phyloP scores from a whole-genome alignment of 164 flowering plant species.

The Stephania cephalantha region DNA sequence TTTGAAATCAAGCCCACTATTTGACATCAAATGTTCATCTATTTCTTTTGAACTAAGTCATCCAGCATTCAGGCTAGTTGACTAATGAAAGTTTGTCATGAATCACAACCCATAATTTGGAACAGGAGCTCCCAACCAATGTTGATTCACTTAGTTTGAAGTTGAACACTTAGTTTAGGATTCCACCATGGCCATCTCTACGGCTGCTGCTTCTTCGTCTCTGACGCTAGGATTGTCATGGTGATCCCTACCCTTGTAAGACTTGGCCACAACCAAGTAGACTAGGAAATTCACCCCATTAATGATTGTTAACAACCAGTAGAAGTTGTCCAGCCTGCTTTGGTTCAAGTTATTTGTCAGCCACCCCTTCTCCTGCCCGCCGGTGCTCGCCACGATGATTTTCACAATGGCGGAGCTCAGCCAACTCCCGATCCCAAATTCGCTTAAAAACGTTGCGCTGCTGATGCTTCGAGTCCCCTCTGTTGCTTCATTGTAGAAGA shows the following conservation, averaged over 20 bases:
- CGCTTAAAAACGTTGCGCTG: slow-evolving; percentile 56
- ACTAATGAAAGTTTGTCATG: no score
- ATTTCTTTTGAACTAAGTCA: no score
- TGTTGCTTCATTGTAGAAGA: slow-evolving; percentile 68
- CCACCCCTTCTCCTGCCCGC: slow-evolving; percentile 56
- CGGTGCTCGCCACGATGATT: slow-evolving; percentile 31
- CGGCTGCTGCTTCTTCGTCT: slow-evolving; percentile 16
- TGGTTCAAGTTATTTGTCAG: slow-evolving; percentile 40
- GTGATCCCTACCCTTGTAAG: slow-evolving; percentile 29
- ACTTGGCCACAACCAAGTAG: slow-evolving; percentile 35
- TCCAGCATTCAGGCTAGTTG: no score
- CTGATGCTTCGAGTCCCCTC: slow-evolving; percentile 74
- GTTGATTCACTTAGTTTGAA: no score
- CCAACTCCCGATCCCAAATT: slow-evolving; percentile 66
- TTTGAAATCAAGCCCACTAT: background rate
- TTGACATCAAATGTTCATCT: no score
- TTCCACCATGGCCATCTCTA: no score
- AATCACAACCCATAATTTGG: no score
- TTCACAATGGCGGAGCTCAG: slow-evolving; percentile 51
- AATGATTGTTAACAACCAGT: slow-evolving; percentile 54
- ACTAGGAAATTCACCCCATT: slow-evolving; percentile 47
- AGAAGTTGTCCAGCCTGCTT: slow-evolving; percentile 53
- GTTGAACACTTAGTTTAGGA: no score
- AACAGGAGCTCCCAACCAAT: no score
- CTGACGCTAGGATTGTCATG: slow-evolving; percentile 19